Percentiles rank a stretch among this genome's conserved stretches.
Conservation (phyloP, 495 filamentous ascomycete genomes). For the Paragyromitra xinjiangensis region DNA sequence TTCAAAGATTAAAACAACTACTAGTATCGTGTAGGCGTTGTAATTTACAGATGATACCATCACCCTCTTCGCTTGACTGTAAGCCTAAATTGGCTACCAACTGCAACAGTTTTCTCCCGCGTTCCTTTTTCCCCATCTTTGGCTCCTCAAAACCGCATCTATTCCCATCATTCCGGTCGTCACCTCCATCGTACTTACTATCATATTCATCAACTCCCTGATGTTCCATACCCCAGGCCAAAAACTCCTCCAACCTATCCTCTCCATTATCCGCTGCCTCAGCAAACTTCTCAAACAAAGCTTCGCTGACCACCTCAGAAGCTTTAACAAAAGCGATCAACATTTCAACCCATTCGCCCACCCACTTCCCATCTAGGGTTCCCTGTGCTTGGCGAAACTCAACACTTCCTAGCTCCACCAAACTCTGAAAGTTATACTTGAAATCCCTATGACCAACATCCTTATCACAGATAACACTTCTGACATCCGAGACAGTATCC, state of each 20-base stretch:
- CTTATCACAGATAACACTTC: constrained; percentile 23
- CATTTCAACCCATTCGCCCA: constrained; percentile 26
- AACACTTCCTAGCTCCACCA: constrained; percentile 24
- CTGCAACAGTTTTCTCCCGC: background rate
- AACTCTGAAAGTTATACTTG: constrained; percentile 38
- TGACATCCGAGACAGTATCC: constrained; percentile 5
- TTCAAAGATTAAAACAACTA: background rate
- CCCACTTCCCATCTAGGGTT: constrained; percentile 24
- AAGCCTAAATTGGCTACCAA: background rate
- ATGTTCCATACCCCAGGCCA: constrained; percentile 6
- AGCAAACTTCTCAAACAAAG: constrained; percentile 18
- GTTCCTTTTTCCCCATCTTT: background rate
- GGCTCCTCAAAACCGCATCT: too few relatives aligned
- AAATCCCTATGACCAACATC: constrained; percentile 34
- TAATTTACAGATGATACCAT: background rate
- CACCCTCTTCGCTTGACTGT: background rate
- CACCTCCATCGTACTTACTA: background rate
- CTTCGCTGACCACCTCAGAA: background rate
- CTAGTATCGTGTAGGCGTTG: background rate
- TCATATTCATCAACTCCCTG: background rate
- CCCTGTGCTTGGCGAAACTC: constrained; percentile 43
- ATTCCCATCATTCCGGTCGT: background rate
- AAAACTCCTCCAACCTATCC: constrained; percentile 17
- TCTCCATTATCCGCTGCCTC: constrained; percentile 11
- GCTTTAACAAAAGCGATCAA: constrained; percentile 27